A percentile compares a stretch with the other conserved stretches of the same genome.
phyloP scores from a whole-genome alignment of 495 filamentous ascomycete species.

The Letharia columbiana region DNA sequence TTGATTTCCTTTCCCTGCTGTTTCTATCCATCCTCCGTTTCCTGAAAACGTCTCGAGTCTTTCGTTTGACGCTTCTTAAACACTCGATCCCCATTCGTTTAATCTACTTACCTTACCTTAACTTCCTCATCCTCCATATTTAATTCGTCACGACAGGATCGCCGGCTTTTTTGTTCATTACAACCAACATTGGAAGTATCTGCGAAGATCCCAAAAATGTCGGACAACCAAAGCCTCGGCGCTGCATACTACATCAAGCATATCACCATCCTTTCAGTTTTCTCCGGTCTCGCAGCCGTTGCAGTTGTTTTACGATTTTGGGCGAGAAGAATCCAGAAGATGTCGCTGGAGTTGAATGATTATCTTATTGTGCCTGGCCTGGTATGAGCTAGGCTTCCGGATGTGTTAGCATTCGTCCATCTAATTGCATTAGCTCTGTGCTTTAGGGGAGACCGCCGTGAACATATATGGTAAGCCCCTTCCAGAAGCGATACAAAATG shows the following conservation, averaged over 20 bases:
- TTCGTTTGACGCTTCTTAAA: neutral
- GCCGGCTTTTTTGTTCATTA: neutral
- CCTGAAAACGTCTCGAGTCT: neutral
- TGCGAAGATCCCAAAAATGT: neutral
- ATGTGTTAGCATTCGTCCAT: neutral
- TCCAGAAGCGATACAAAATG: too few relatives aligned
- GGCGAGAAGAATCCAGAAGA: constrained; percentile 20
- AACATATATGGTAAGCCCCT: constrained; percentile 13
- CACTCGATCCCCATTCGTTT: neutral
- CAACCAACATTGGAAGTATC: neutral
- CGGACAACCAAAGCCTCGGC: neutral
- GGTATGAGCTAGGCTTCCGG: neutral
- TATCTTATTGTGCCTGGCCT: constrained; percentile 16
- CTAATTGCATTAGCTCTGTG: constrained; percentile 14
- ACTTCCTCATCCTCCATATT: neutral
- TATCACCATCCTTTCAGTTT: constrained; percentile 11
- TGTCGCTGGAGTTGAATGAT: constrained; percentile 16
- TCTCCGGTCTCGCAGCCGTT: constrained; percentile 13
- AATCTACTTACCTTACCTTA: too few relatives aligned
- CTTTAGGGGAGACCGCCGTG: constrained; percentile 4
- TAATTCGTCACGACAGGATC: neutral
- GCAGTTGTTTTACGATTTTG: constrained; percentile 17
- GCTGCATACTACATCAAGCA: neutral
- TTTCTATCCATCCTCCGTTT: neutral
- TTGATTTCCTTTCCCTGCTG: too few relatives aligned